Evolutionary conservation across 305 asterid genomes (phyloP).

Genomic region (Fraxinus dipetala): DNA sequence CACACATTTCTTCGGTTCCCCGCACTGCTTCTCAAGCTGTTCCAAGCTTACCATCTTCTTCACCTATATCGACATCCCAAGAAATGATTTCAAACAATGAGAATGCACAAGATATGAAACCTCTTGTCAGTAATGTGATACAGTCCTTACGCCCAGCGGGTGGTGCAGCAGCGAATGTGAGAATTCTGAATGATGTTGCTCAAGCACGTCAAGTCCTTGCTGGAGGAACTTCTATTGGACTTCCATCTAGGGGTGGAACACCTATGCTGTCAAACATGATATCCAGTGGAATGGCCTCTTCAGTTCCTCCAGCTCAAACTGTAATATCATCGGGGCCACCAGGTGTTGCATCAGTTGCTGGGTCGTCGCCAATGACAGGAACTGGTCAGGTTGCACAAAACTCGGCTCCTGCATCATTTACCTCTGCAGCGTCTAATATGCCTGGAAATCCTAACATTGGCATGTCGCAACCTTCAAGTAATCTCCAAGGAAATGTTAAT

Average conservation of each 20-base stretch:
- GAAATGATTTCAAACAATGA: constrained; percentile 62
- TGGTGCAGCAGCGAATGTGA: constrained; percentile 84
- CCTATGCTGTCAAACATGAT: constrained; percentile 90
- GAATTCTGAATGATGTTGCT: constrained; percentile 81
- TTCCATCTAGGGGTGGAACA: constrained; percentile 71
- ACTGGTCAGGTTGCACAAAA: constrained; percentile 48
- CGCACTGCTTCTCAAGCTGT: constrained; percentile 67
- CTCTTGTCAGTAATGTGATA: constrained; percentile 46
- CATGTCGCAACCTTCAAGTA: constrained; percentile 61
- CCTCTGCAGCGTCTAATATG: constrained; percentile 43
- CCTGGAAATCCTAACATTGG: constrained; percentile 52
- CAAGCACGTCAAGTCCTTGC: constrained; percentile 87
- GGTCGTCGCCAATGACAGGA: constrained; percentile 55
- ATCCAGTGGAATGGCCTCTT: constrained; percentile 80
- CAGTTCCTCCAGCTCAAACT: constrained; percentile 68
- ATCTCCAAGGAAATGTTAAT: constrained; percentile 57
- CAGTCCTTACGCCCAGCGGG: constrained; percentile 66
- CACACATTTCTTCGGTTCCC: constrained; percentile 61
- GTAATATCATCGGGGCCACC: constrained; percentile 59
- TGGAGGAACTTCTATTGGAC: constrained; percentile 74
- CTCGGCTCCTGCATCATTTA: constrained; percentile 51
- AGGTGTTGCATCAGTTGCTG: constrained; percentile 53
- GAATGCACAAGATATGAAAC: constrained; percentile 68
- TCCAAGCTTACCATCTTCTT: constrained; percentile 70
- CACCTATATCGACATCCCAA: constrained; percentile 76